A percentile compares a stretch with the other conserved stretches of the same genome.
These are phyloP conservation scores for Xylona heveae DNA, from an alignment of 495 filamentous ascomycete species.

Conservation along the genomic window DNA sequence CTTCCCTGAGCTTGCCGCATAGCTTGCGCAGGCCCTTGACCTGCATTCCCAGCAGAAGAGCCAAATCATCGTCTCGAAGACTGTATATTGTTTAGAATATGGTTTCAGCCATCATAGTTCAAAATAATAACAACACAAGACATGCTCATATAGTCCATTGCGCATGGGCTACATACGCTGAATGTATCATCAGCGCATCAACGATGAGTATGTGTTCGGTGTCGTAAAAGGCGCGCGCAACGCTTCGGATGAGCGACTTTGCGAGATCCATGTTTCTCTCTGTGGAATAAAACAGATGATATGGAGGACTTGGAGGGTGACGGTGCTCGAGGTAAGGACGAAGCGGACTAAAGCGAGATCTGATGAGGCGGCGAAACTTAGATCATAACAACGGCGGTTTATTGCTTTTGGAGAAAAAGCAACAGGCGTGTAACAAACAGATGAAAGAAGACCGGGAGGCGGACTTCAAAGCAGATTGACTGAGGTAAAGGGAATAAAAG, in stretches of 20 bases:
- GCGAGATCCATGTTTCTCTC: constrained; percentile 93
- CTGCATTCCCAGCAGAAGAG: constrained; percentile 65
- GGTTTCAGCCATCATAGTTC: constrained; percentile 5
- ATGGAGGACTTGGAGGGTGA: no score
- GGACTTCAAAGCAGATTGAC: no score
- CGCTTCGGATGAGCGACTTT: constrained; percentile 68
- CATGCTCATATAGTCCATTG: no score
- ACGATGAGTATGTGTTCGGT: constrained; percentile 74
- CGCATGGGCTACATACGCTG: constrained; percentile 42
- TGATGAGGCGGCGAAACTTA: no score
- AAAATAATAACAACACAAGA: constrained; percentile 1
- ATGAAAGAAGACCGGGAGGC: no score
- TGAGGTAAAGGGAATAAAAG: no score
- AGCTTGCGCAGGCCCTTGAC: constrained; percentile 76
- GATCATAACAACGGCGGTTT: no score
- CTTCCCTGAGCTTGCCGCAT: constrained; percentile 62
- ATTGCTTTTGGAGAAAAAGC: no score
- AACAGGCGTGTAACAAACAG: no score
- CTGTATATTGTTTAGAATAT: constrained; percentile 20
- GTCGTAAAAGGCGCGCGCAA: constrained; percentile 81
- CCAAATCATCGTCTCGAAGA: constrained; percentile 71
- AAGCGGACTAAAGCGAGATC: no score
- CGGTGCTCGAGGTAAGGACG: no score
- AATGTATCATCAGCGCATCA: constrained; percentile 83
- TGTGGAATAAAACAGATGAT: no score